Evolutionary conservation across 495 filamentous ascomycete species (phyloP).

Genomic region (Aspergillus cristatus): DNA sequence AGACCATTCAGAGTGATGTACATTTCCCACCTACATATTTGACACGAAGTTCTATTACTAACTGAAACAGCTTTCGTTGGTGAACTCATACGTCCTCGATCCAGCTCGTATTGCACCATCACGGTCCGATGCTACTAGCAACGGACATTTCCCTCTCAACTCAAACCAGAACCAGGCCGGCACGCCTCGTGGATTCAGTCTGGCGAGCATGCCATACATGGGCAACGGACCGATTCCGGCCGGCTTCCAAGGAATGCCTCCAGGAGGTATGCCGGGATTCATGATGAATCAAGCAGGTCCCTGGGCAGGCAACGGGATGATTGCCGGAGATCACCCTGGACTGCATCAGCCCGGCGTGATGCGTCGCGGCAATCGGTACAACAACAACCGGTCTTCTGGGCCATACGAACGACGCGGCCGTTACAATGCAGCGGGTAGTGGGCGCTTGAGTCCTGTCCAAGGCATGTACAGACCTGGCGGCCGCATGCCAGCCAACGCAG

Average conservation of each 20-base stretch:
- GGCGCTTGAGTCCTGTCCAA: conserved; percentile 35
- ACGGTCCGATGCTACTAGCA: conserved; percentile 91
- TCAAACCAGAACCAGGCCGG: conserved; percentile 66
- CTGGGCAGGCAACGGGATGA: conserved; percentile 37
- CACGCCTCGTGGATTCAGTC: conserved; percentile 85
- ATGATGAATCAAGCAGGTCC: conserved; percentile 43
- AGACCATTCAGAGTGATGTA: conserved; percentile 74
- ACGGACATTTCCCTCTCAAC: conserved; percentile 83
- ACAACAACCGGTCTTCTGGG: conserved; percentile 35
- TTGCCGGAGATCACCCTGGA: conserved; percentile 26
- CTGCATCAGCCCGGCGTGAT: conserved; percentile 49
- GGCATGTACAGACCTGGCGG: conserved; percentile 28
- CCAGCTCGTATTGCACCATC: conserved; percentile 88
- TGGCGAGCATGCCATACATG: conserved; percentile 57
- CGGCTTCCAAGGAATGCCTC: conserved; percentile 21
- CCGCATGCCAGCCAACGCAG: conserved; percentile 29
- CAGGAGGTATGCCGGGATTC: conserved; percentile 37
- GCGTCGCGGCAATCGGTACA: conserved; percentile 45
- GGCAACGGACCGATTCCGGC: conserved; percentile 17
- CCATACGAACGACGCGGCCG: conserved; percentile 53
- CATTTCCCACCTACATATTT: conserved; percentile 16
- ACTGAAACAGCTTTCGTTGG: conserved; percentile 56
- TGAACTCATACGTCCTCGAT: conserved; percentile 90
- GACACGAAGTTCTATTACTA: conserved; percentile 6
- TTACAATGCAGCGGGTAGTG: conserved; percentile 15